phyloP scores from a whole-genome alignment of 208 protist species.

The Phytomonas sp. region DNA sequence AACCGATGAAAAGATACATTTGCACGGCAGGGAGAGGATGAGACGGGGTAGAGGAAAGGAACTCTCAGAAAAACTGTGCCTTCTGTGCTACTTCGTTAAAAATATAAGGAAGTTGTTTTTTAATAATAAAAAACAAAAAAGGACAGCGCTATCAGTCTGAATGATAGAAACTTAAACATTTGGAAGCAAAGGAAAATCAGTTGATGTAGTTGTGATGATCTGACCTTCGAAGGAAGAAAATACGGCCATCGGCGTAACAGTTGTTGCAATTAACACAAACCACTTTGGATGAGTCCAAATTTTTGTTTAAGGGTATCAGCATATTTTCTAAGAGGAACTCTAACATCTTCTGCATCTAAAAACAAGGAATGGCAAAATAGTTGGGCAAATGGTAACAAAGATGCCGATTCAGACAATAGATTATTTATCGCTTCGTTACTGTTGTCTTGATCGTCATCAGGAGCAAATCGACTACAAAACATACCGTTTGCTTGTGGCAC shows the following conservation, averaged over 20 bases:
- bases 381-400: slow-evolving; percentile 22
- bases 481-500: slow-evolving; percentile 46
- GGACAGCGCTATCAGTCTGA: not conserved
- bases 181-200: not conserved
- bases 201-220: not conserved
- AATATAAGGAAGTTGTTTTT: slow-evolving; percentile 4
- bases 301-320: slow-evolving; percentile 14
- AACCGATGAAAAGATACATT: slow-evolving; percentile 8
- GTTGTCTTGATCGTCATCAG: slow-evolving; percentile 22
- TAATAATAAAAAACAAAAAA: slow-evolving; percentile 6
- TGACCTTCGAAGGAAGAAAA: not conserved
- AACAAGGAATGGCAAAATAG: slow-evolving; percentile 28
- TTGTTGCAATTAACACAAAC: too few relatives aligned
- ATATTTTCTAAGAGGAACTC: slow-evolving; percentile 25
- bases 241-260: not conserved
- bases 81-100: slow-evolving; percentile 2
- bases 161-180: not conserved
- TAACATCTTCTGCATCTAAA: slow-evolving; percentile 23
- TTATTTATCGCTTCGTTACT: slow-evolving; percentile 22
- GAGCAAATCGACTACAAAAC: slow-evolving; percentile 49
- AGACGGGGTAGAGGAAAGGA: slow-evolving; percentile 3
- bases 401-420: slow-evolving; percentile 19
- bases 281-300: not conserved
- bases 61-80: slow-evolving; percentile 1
- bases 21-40: not conserved